Conservation (phyloP, 1,284 basidiomycete genomes). For the Ceratobasidium sp. region DNA sequence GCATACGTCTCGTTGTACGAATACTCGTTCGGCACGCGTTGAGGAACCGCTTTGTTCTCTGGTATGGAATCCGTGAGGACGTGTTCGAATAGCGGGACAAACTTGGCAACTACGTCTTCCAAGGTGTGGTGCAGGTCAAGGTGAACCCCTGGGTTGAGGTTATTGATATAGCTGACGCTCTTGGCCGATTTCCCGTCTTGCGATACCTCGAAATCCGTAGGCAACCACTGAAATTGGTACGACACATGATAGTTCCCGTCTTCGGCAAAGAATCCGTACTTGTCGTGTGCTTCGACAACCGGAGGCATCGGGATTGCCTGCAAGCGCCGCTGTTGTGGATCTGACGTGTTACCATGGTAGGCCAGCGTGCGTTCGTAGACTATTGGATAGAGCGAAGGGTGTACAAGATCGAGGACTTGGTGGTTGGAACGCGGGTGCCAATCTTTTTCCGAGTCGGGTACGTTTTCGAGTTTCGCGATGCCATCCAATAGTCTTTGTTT, state of each 20-base stretch:
- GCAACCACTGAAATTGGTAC: constrained; percentile 58
- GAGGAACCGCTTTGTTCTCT: not conserved
- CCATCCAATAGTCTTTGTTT: constrained; percentile 48
- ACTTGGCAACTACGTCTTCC: constrained; percentile 57
- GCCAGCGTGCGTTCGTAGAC: constrained; percentile 56
- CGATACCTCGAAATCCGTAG: constrained; percentile 63
- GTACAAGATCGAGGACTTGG: constrained; percentile 63
- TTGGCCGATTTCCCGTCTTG: constrained; percentile 53
- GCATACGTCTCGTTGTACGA: not conserved
- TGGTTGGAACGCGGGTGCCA: constrained; percentile 65
- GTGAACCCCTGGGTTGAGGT: constrained; percentile 61
- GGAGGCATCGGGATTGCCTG: not conserved
- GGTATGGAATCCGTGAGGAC: constrained; percentile 66
- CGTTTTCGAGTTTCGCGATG: constrained; percentile 57
- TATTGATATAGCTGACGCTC: constrained; percentile 67
- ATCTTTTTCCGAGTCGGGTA: constrained; percentile 60
- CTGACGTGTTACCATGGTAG: constrained; percentile 8
- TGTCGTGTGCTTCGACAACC: not conserved
- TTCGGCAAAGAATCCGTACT: not conserved
- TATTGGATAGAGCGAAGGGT: constrained; percentile 62
- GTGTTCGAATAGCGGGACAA: constrained; percentile 67
- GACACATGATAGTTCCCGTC: constrained; percentile 43
- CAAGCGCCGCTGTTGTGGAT: not conserved
- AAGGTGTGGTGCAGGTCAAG: constrained; percentile 59
- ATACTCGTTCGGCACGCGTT: not conserved